These are phyloP conservation scores for Xylaria multiplex DNA, from an alignment of 2,329 filamentous ascomycete genomes.

Conservation along the genomic window DNA sequence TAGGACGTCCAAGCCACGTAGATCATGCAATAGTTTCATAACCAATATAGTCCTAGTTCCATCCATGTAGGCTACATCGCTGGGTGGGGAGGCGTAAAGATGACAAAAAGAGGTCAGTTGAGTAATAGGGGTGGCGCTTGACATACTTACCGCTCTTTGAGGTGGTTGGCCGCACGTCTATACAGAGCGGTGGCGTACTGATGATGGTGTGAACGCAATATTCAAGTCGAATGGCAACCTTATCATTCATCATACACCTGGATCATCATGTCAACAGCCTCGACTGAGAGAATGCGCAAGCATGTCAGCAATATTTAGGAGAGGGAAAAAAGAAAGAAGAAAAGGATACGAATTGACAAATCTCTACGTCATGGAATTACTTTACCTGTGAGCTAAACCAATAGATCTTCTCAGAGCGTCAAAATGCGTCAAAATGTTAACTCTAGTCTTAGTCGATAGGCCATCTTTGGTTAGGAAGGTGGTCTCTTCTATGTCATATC, in stretches of 20 bases:
- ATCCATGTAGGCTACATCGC: too few species aligned
- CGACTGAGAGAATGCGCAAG: background rate
- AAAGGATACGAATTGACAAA: too few species aligned
- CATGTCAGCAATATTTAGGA: background rate
- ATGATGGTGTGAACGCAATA: background rate
- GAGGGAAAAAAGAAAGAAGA: too few species aligned
- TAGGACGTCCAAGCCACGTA: background rate
- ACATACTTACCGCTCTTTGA: background rate
- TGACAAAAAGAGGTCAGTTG: background rate
- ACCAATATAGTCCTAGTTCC: background rate
- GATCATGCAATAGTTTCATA: background rate
- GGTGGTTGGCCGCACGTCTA: background rate
- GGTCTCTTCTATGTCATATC: too few species aligned
- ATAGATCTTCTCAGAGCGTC: too few species aligned
- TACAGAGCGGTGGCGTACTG: too few species aligned
- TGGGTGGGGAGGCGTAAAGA: constrained; percentile 1
- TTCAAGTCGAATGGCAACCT: background rate
- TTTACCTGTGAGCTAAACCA: too few species aligned
- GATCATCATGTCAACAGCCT: background rate
- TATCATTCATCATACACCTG: background rate
- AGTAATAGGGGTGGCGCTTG: background rate
- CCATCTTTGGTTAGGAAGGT: too few species aligned
- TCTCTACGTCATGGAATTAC: too few species aligned
- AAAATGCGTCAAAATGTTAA: too few species aligned
- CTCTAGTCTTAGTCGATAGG: too few species aligned